These are phyloP conservation scores for Chaetomium fimeti DNA, from an alignment of 495 filamentous ascomycete genomes.

Conservation along the genomic window DNA sequence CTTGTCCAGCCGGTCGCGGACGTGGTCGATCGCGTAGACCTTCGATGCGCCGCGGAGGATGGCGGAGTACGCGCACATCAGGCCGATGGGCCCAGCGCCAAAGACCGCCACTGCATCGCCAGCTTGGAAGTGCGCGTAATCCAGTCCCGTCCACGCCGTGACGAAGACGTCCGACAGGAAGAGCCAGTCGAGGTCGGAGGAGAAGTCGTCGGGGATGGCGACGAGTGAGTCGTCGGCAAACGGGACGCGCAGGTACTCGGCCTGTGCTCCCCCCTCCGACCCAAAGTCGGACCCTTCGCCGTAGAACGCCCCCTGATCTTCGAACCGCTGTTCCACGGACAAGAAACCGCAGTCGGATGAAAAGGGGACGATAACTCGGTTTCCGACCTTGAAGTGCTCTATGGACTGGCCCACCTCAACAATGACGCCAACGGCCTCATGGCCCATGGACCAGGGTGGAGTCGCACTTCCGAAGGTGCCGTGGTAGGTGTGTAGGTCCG, in stretches of 20 bases:
- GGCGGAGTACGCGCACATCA: constrained; percentile 42
- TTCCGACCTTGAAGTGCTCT: constrained; percentile 33
- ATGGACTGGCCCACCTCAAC: constrained; percentile 36
- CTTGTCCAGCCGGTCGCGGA: constrained; percentile 28
- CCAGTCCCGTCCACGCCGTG: constrained; percentile 41
- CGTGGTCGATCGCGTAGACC: constrained; percentile 35
- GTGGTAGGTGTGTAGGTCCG: constrained; percentile 20
- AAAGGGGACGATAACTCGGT: constrained; percentile 38
- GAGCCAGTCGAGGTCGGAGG: constrained; percentile 36
- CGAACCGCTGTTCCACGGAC: not conserved
- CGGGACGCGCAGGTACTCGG: constrained; percentile 44
- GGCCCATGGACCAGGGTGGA: constrained; percentile 35
- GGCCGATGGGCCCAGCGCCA: constrained; percentile 44
- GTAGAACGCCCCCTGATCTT: not conserved
- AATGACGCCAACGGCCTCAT: constrained; percentile 45
- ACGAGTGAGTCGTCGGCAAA: constrained; percentile 42
- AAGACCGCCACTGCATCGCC: constrained; percentile 48
- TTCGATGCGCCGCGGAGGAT: constrained; percentile 40
- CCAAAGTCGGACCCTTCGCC: not conserved
- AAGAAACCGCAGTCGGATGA: not conserved
- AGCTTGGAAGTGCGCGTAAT: constrained; percentile 36
- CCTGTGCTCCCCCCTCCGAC: constrained; percentile 15
- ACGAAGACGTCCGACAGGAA: constrained; percentile 40
- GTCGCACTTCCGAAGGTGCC: constrained; percentile 8
- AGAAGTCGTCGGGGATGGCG: constrained; percentile 28